Evolutionary conservation across 1,284 basidiomycete genomes (phyloP).

Genomic region (Sanghuangporus baumii): DNA sequence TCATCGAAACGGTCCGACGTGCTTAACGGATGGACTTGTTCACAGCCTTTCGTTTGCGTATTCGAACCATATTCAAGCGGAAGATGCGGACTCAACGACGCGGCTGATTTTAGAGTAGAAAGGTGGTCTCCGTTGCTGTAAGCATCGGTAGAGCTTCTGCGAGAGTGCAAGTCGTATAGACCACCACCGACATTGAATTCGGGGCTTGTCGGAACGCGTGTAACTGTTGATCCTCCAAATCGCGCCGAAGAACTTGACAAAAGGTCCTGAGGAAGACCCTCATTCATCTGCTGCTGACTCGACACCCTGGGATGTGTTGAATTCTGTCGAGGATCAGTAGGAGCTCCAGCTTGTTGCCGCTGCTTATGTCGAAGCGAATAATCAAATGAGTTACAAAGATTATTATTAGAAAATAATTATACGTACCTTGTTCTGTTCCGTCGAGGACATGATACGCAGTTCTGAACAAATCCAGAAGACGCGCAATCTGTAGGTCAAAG

Average conservation of each 20-base stretch:
- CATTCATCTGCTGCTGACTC: conserved; percentile 8
- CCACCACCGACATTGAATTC: conserved; percentile 9
- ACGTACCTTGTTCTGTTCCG: no score
- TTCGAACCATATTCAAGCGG: conserved; percentile 12
- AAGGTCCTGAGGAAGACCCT: conserved; percentile 15
- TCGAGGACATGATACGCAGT: no score
- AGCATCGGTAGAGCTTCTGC: conserved; percentile 11
- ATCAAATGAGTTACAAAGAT: neutral
- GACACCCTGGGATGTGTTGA: conserved; percentile 1
- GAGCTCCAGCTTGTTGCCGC: neutral
- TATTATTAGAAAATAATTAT: no score
- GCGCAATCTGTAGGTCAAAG: no score
- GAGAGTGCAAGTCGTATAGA: conserved; percentile 12
- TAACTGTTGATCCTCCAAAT: conserved; percentile 1
- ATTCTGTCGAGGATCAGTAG: neutral
- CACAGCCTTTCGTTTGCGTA: neutral
- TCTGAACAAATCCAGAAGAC: no score
- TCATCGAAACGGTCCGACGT: conserved; percentile 8
- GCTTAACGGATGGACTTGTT: conserved; percentile 3
- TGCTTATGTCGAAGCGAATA: conserved; percentile 7
- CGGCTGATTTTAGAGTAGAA: conserved; percentile 15
- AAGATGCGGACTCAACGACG: conserved; percentile 16
- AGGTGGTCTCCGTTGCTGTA: conserved; percentile 11
- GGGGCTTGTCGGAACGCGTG: conserved; percentile 2
- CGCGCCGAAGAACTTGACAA: neutral